phyloP scores from a whole-genome alignment of 257 asterid genomes.

The Nicotiana attenuata region DNA sequence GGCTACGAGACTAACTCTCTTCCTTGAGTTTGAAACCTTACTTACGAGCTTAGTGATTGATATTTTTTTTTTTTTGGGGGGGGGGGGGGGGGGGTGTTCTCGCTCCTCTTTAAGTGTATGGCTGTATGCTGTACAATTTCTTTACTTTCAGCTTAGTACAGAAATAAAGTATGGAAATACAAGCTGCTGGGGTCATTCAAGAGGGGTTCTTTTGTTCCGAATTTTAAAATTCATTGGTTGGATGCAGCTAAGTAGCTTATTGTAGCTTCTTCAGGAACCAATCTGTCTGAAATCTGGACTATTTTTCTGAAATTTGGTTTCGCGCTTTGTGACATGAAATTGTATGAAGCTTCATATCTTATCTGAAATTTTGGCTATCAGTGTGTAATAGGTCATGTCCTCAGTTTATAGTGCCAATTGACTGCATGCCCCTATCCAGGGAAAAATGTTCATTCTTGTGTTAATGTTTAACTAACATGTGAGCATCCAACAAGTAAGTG shows the following conservation, averaged over 20 bases:
- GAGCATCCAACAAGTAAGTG: neutral
- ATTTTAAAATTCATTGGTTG: neutral
- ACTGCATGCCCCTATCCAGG: no score
- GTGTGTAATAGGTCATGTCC: no score
- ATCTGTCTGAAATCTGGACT: neutral
- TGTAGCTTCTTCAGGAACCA: neutral
- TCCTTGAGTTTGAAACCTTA: neutral
- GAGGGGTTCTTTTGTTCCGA: neutral
- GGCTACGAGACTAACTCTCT: neutral
- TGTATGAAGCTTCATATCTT: no score
- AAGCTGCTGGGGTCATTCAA: neutral
- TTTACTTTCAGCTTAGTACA: neutral
- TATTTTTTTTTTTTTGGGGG: neutral
- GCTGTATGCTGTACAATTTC: neutral
- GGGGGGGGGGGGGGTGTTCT: neutral
- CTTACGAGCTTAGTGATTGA: neutral
- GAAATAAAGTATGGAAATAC: neutral
- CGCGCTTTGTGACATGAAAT: neutral
- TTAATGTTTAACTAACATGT: neutral
- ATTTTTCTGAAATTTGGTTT: neutral
- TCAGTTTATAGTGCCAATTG: no score
- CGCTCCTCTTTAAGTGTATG: neutral
- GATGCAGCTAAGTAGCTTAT: neutral
- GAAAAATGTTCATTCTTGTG: neutral
- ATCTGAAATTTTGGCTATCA: no score